Base-by-base conservation (phyloP, 192 early-diverging fungal genomes). In the Podila epigama region DNA sequence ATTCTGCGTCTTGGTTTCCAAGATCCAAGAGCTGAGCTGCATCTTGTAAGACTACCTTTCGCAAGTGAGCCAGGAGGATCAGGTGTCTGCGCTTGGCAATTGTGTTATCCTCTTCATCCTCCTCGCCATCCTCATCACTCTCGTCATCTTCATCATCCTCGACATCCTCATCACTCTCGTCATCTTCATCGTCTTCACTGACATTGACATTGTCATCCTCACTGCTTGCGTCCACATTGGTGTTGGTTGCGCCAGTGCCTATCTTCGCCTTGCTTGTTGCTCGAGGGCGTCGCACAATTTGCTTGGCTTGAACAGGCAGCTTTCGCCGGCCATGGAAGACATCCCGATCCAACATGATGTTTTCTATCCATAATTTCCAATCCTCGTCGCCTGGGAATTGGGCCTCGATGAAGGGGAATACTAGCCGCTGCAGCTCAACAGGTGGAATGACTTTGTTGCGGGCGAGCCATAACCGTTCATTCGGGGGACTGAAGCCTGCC, bases 31-130 rank as follows among this genome's bases (percentile, higher is more conserved):
- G 37, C 12, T 27, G 53, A 9, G 40, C 63, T 20, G 54, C 53
- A 25, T 66, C 63, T 20, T 66, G 63, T 28, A 66, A 27, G 25
- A 66, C 27, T 15, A 66, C 63, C 29, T 66, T 66, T 7, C 63
- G 40, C 4, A 66, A 18, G 11, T 55, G 53, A 11, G 63, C 63
- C 3, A 66, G 39, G 22, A 66, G 39, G 18, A 66, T 27, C 28
- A 66, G 39, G 9, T 27, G 37, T 41, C 58, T n/a, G 22, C 20
- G 27, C 41, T 60, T 58, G 20, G 35, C 34, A 39, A 58, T 22
- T 1, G 28, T 55, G 29, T 55, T 16, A 32, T 42, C 29, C 2
- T 55, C 11, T 2, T 55, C 53, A 31, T 31, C 53, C 1, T 32
- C 53, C 1, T 32, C 53, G 2, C 34, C 53, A 32, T 31, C 29